phyloP scores from a whole-genome alignment of 2,329 filamentous ascomycete species.

The Aspergillus alliaceus region DNA sequence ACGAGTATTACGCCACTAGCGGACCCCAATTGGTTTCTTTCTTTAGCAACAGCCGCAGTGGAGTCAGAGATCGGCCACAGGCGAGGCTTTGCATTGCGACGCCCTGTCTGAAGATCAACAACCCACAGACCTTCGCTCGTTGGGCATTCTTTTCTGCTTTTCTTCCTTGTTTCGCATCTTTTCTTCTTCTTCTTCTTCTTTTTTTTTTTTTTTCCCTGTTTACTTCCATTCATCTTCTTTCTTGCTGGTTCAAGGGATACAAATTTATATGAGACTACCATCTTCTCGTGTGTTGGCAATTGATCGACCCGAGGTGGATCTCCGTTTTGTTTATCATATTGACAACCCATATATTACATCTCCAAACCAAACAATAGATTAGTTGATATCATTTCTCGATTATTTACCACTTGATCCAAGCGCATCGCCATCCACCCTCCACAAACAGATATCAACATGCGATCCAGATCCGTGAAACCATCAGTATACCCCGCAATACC shows the following conservation, averaged over 20 bases:
- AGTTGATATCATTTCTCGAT: not conserved
- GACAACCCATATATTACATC: not conserved
- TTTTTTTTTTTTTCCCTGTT: not conserved
- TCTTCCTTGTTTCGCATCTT: not conserved
- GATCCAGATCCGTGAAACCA: conserved; percentile 32
- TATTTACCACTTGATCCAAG: not conserved
- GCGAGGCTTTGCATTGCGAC: conserved; percentile 13
- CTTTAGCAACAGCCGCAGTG: conserved; percentile 23
- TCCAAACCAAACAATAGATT: not conserved
- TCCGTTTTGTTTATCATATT: not conserved
- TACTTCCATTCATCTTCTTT: not conserved
- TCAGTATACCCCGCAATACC: conserved; percentile 42
- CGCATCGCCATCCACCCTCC: not conserved
- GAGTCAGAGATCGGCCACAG: conserved; percentile 14
- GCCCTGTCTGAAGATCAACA: conserved; percentile 1
- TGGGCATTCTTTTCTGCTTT: not conserved
- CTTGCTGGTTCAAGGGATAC: conserved; percentile 5
- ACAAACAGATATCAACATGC: conserved; percentile 24
- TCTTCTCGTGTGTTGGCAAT: not conserved
- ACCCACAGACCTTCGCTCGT: not conserved
- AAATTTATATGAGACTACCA: not conserved
- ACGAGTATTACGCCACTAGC: not conserved
- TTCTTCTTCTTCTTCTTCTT: not conserved
- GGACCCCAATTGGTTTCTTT: conserved; percentile 11
- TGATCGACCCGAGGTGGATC: not conserved